These are phyloP conservation scores for Kluyveromyces siamensis DNA, from an alignment of 805 yeast species.

Conservation along the genomic window DNA sequence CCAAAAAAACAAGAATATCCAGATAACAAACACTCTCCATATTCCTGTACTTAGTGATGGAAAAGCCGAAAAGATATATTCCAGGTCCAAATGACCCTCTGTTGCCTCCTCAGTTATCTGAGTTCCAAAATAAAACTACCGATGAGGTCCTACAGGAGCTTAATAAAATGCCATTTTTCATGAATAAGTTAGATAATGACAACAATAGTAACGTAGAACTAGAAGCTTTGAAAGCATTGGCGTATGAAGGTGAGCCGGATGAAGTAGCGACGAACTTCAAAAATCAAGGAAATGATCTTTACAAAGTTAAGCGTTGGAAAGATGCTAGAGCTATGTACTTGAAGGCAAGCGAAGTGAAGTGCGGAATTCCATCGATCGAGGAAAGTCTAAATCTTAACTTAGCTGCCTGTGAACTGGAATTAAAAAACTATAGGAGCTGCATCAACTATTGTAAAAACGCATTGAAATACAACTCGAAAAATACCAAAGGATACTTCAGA, in stretches of 20 bases:
- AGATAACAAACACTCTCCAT: too few species aligned
- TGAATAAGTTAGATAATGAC: constrained; percentile 79
- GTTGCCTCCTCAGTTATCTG: constrained; percentile 75
- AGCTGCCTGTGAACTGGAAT: constrained; percentile 85
- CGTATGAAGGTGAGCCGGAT: constrained; percentile 91
- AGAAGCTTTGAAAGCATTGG: constrained; percentile 86
- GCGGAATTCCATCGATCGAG: constrained; percentile 46
- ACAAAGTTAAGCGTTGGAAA: constrained; percentile 56
- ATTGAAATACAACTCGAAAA: constrained; percentile 53
- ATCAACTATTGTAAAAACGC: constrained; percentile 79
- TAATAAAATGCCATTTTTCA: constrained; percentile 84
- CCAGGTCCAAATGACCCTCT: constrained; percentile 56
- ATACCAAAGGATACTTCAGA: constrained; percentile 77
- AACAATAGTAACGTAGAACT: constrained; percentile 51
- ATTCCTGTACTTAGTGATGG: not conserved
- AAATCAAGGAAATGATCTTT: constrained; percentile 87
- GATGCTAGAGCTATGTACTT: constrained; percentile 74
- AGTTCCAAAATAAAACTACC: constrained; percentile 48
- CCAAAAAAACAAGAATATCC: too few species aligned
- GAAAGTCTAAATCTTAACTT: constrained; percentile 67
- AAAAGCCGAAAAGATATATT: constrained; percentile 32
- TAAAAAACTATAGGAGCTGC: constrained; percentile 76
- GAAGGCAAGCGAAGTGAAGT: constrained; percentile 66
- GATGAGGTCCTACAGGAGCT: constrained; percentile 73
- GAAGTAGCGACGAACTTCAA: constrained; percentile 87